Conservation (phyloP, 176 grass and related monocot species). For the Miscanthus lutarioriparius region DNA sequence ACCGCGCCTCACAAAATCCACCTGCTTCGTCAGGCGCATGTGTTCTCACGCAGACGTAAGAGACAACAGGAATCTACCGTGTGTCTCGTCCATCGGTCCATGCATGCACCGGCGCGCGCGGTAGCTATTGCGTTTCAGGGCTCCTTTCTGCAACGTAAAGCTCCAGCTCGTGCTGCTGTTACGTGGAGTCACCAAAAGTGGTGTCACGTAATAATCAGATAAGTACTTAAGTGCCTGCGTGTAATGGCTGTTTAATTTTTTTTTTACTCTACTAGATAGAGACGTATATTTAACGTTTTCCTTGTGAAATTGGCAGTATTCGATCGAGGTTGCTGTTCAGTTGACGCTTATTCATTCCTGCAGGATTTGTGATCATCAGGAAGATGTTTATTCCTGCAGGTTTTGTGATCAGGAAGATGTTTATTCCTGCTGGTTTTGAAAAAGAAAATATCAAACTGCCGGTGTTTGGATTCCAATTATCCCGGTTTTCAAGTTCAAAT, state of each 20-base stretch:
- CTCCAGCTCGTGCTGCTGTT: not conserved
- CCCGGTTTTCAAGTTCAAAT: not conserved
- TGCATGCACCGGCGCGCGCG: not conserved
- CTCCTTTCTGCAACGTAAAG: constrained; percentile 7
- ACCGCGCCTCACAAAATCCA: constrained; percentile 43
- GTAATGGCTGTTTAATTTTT: not conserved
- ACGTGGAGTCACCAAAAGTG: not conserved
- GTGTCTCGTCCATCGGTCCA: not conserved
- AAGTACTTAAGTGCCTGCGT: not conserved
- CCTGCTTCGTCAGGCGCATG: constrained; percentile 31
- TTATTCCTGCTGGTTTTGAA: not conserved
- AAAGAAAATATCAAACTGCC: not conserved
- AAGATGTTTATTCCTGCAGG: too few relatives aligned
- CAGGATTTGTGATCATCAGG: not conserved
- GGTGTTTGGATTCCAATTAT: not conserved
- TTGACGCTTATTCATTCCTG: too few relatives aligned
- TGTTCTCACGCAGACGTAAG: constrained; percentile 32
- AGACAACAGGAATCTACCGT: constrained; percentile 32
- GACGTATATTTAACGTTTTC: not conserved
- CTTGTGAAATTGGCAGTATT: not conserved
- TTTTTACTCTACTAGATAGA: not conserved
- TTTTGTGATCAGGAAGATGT: not conserved
- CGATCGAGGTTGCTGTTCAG: too few relatives aligned
- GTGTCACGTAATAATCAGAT: not conserved
- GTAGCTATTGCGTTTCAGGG: not conserved